These are phyloP conservation scores for Theobroma cacao DNA, from an alignment of 345 rosid species.

Conservation along the genomic window DNA sequence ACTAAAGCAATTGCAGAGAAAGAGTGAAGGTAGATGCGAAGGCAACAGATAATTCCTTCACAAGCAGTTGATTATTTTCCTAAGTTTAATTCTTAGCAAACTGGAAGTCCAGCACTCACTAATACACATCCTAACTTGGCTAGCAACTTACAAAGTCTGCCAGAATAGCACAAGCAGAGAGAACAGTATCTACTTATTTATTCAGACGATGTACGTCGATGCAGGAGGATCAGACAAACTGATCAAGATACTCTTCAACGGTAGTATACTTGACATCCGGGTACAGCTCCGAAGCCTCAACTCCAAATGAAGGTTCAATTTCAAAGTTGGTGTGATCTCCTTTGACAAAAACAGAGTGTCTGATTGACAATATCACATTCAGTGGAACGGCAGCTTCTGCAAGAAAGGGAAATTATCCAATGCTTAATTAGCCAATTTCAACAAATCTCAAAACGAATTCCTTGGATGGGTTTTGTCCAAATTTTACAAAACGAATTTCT, in stretches of 20 bases:
- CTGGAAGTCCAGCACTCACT: neutral
- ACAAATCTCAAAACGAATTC: neutral
- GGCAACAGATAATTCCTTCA: neutral
- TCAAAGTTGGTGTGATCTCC: slow-evolving; percentile 40
- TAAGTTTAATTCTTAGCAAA: neutral
- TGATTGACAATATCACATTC: slow-evolving; percentile 28
- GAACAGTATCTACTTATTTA: neutral
- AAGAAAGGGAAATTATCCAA: neutral
- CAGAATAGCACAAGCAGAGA: neutral
- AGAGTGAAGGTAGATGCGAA: neutral
- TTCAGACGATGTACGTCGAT: neutral
- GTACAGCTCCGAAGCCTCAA: slow-evolving; percentile 57
- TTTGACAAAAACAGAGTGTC: slow-evolving; percentile 33
- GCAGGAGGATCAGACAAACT: neutral
- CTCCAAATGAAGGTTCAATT: slow-evolving; percentile 29
- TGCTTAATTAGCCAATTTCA: neutral
- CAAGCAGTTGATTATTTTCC: neutral
- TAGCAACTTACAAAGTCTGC: neutral
- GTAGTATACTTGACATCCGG: slow-evolving; percentile 56
- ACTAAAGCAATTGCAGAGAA: neutral
- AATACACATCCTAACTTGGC: neutral
- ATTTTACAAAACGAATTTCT: neutral
- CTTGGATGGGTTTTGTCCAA: neutral
- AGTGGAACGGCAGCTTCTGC: slow-evolving; percentile 4
- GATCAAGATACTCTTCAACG: slow-evolving; percentile 37